Percentiles rank a stretch among this genome's conserved stretches.
These are phyloP conservation scores for Gynandropsis gynandra DNA, from an alignment of 345 rosid species.

Conservation along the genomic window DNA sequence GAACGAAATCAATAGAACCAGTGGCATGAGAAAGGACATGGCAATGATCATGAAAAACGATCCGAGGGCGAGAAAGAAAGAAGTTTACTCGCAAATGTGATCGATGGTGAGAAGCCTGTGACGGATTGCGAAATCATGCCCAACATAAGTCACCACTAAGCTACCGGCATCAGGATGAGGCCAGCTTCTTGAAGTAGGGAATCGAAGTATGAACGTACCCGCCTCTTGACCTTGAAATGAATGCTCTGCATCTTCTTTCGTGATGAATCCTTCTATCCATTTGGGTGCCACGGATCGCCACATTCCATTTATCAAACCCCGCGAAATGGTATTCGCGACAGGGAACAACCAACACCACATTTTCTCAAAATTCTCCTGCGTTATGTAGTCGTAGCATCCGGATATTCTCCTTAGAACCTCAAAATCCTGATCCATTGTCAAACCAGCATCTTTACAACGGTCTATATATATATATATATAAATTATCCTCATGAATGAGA, in stretches of 20 bases:
- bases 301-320: conserved; percentile 45
- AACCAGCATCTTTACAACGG: neutral
- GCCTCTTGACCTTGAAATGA: conserved; percentile 86
- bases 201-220: conserved; percentile 87
- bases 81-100: conserved; percentile 47
- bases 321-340: conserved; percentile 60
- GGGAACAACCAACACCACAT: conserved; percentile 99
- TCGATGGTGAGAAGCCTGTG: conserved; percentile 60
- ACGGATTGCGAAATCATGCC: conserved; percentile 51
- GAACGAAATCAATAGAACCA: conserved; percentile 5
- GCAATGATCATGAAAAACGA: neutral
- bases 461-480: neutral
- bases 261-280: conserved; percentile 94
- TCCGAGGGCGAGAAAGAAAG: conserved; percentile 4
- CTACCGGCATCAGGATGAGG: conserved; percentile 96
- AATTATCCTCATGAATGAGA: no score
- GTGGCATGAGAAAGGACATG: conserved; percentile 7
- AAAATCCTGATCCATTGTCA: conserved; percentile 45
- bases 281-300: conserved; percentile 70
- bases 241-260: conserved; percentile 89
- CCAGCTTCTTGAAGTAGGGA: conserved; percentile 97
- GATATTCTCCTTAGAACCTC: conserved; percentile 63
- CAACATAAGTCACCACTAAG: conserved; percentile 77
- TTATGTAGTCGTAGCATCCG: conserved; percentile 70
- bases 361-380: conserved; percentile 86